Base-by-base conservation (phyloP, 768 basidiomycete species). In the Sporobolomyces pararoseus region DNA sequence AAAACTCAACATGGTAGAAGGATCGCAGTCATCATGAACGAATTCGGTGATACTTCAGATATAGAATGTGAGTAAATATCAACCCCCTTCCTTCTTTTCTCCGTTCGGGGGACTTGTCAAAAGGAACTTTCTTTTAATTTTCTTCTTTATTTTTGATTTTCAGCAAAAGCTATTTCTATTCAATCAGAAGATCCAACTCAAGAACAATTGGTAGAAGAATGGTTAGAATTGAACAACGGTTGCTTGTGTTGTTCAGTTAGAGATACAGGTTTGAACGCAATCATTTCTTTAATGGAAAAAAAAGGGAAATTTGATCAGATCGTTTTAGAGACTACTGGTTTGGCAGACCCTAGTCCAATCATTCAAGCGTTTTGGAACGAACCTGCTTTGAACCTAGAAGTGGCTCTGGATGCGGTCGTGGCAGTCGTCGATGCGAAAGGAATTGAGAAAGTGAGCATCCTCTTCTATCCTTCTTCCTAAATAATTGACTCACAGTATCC, bases 231-330 rank as follows among this genome's bases (percentile, higher is more conserved):
- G 2, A 70, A 75, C 57, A 79, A 99, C 78, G 96, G 96, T 23
- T 98, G 96, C 79, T 79, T 99, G n/a, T 99, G 96, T 80, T 99
- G 96, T 78, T 94, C 92, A 68, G 90, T 97, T 81, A 95, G 96
- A 76, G 94, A 98, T 78, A 83, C 87, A 16, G 96, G 96, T 3
- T 84, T 90, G 0, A 90, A 92, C 27, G 92, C 96, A 10, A 96
- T 99, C 62, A 91, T 69, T 39, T 27, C 54, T 6, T 67, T 76
- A 27, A 75, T 76, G 76, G 69, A 71, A 57, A 68, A 71, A 66
- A 91, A 89, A 76, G 92, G 91, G 31, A 85, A 85, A 2, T 94
- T 98, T 77, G 96, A 98, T 80, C 89, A 97, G 79, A 96, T 99
- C 72, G 81, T 99, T 50, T 83, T 99, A 21, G 96, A 99, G 80